phyloP scores from a whole-genome alignment of 1,139 yeast genomes.

The Taphrina wiesneri region DNA sequence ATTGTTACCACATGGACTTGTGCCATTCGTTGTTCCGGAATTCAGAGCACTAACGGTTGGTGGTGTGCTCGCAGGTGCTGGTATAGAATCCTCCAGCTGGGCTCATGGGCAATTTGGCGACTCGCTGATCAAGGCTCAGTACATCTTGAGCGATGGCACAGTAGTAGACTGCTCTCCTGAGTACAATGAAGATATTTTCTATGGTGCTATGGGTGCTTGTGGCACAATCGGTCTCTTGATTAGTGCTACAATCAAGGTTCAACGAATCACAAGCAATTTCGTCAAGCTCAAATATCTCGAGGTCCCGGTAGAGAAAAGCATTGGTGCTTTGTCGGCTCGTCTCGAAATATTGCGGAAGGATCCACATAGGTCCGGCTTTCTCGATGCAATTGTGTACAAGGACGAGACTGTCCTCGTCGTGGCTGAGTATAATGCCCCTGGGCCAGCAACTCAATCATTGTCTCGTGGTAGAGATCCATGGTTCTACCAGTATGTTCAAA shows the following conservation, averaged over 20 bases:
- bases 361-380: not conserved
- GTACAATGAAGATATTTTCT: slow-evolving; percentile 3
- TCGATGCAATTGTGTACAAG: slow-evolving; percentile 4
- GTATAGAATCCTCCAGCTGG: slow-evolving; percentile 19
- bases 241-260: slow-evolving; percentile 7
- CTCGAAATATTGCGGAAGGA: not conserved
- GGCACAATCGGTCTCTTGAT: slow-evolving; percentile 10
- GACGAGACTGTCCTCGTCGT: not conserved
- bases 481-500: slow-evolving; percentile 5
- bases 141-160: slow-evolving; percentile 4
- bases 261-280: not conserved
- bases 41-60: slow-evolving; percentile 23
- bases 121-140: not conserved
- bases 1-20: slow-evolving; percentile 10
- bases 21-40: slow-evolving; percentile 18
- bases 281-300: not conserved
- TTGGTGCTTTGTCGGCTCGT: slow-evolving; percentile 1
- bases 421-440: not conserved
- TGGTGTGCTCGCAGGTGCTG: slow-evolving; percentile 23
- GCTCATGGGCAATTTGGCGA: slow-evolving; percentile 18
- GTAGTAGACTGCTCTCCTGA: not conserved
- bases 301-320: not conserved
- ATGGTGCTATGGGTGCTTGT: slow-evolving; percentile 18
- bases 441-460: not conserved
- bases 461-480: slow-evolving; percentile 7